Evolutionary conservation across 306 rosid genomes (phyloP).

Genomic region (Gynostemma pentaphyllum): DNA sequence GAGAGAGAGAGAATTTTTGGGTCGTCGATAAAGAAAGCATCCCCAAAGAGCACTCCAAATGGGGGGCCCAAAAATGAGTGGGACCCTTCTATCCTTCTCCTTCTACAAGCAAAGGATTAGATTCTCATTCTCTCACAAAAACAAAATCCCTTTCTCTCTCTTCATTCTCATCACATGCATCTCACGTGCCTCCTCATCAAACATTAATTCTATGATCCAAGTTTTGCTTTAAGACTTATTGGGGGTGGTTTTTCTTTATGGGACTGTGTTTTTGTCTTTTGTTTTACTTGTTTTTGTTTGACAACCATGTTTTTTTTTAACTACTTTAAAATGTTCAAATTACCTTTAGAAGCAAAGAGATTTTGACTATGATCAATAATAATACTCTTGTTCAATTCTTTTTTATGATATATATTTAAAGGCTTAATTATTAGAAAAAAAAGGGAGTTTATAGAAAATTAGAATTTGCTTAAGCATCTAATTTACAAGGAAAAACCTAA

Average conservation of each 20-base stretch:
- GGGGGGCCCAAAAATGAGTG: slow-evolving; percentile 27
- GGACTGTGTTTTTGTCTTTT: slow-evolving; percentile 11
- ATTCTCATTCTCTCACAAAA: slow-evolving; percentile 28
- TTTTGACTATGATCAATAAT: too few relatives aligned
- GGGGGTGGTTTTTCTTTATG: slow-evolving; percentile 14
- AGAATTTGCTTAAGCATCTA: too few relatives aligned
- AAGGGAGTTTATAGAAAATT: too few relatives aligned
- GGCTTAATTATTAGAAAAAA: too few relatives aligned
- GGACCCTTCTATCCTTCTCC: slow-evolving; percentile 55
- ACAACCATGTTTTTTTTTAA: neutral
- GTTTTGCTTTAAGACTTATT: neutral
- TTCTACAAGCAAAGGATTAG: slow-evolving; percentile 84
- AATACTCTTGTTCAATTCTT: too few relatives aligned
- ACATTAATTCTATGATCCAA: neutral
- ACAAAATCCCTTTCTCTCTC: neutral
- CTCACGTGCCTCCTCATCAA: slow-evolving; percentile 23
- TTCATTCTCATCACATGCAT: neutral
- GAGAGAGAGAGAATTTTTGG: slow-evolving; percentile 78
- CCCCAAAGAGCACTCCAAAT: slow-evolving; percentile 72
- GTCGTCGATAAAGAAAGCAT: slow-evolving; percentile 76
- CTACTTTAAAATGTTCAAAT: neutral
- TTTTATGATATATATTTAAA: too few relatives aligned
- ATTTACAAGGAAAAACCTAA: too few relatives aligned
- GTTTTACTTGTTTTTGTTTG: neutral
- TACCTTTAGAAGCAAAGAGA: neutral